Conservation (phyloP, 345 rosid species). For the Leavenworthia alabamica region DNA sequence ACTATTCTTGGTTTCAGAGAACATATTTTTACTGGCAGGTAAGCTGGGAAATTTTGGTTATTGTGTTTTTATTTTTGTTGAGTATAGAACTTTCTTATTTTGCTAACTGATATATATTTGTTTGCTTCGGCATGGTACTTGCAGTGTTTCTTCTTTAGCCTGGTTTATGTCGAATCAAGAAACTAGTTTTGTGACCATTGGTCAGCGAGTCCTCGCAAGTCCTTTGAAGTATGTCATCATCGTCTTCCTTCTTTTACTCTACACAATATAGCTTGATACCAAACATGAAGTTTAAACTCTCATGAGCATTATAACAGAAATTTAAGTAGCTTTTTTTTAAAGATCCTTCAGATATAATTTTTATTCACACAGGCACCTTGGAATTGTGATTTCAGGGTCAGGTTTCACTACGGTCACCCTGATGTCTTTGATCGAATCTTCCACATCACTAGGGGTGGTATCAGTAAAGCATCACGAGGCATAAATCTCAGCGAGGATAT, state of each 20-base stretch:
- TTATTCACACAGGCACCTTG: conserved; percentile 2
- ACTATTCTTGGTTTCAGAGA: conserved; percentile 93
- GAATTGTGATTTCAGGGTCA: conserved; percentile 51
- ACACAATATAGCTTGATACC: background rate
- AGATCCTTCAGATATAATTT: background rate
- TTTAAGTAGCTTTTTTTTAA: background rate
- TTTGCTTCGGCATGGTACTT: conserved; percentile 16
- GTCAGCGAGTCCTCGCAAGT: conserved; percentile 96
- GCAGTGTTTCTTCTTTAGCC: conserved; percentile 95
- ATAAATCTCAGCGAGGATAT: conserved; percentile 90
- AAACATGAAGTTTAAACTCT: background rate
- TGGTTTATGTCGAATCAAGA: conserved; percentile 99
- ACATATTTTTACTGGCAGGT: conserved; percentile 98
- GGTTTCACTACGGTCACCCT: conserved; percentile 97
- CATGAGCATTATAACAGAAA: background rate
- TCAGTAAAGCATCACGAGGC: conserved; percentile 92
- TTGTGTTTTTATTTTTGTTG: background rate
- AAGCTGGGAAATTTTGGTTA: conserved; percentile 5
- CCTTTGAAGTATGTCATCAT: conserved; percentile 78
- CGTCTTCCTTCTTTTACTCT: background rate
- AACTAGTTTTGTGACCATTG: conserved; percentile 92
- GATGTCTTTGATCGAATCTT: conserved; percentile 93
- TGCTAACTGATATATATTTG: conserved; percentile 12
- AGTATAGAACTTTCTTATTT: background rate
- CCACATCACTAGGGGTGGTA: conserved; percentile 94